Conservation (phyloP, 1,284 basidiomycete genomes). For the Malassezia psittaci region DNA sequence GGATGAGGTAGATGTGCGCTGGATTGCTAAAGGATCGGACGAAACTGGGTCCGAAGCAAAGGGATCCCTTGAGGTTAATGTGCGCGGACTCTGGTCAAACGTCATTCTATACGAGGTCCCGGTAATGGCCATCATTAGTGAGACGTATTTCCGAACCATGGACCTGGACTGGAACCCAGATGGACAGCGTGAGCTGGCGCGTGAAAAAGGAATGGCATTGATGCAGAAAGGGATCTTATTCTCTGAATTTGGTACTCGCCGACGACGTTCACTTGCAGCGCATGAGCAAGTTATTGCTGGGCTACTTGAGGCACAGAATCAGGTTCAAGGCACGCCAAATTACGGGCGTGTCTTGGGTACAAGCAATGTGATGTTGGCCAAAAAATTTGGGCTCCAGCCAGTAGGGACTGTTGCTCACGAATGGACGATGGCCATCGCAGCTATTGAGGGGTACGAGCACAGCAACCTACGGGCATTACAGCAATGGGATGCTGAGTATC, state of each 20-base stretch:
- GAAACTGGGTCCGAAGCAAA: slow-evolving; percentile 19
- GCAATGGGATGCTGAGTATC: slow-evolving; percentile 42
- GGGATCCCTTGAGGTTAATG: slow-evolving; percentile 66
- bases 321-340: neutral
- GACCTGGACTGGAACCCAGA: slow-evolving; percentile 74
- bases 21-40: slow-evolving; percentile 51
- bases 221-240: slow-evolving; percentile 64
- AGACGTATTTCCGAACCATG: slow-evolving; percentile 61
- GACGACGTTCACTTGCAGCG: slow-evolving; percentile 66
- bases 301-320: slow-evolving; percentile 56
- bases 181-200: slow-evolving; percentile 59
- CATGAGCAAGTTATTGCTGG: slow-evolving; percentile 70
- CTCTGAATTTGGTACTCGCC: slow-evolving; percentile 85
- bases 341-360: slow-evolving; percentile 58
- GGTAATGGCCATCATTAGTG: slow-evolving; percentile 75
- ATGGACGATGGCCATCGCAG: slow-evolving; percentile 46
- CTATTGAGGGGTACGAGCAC: slow-evolving; percentile 31
- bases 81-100: slow-evolving; percentile 71
- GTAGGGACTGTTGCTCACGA: slow-evolving; percentile 46
- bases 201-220: slow-evolving; percentile 61
- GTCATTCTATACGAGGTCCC: slow-evolving; percentile 94
- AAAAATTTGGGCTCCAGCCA: slow-evolving; percentile 28
- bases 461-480: slow-evolving; percentile 33
- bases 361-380: slow-evolving; percentile 40
- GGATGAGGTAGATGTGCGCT: slow-evolving; percentile 63